Percentiles rank a stretch among this genome's conserved stretches.
Evolutionary conservation across 805 yeast genomes (phyloP).

Genomic region (Candida quercuum): DNA sequence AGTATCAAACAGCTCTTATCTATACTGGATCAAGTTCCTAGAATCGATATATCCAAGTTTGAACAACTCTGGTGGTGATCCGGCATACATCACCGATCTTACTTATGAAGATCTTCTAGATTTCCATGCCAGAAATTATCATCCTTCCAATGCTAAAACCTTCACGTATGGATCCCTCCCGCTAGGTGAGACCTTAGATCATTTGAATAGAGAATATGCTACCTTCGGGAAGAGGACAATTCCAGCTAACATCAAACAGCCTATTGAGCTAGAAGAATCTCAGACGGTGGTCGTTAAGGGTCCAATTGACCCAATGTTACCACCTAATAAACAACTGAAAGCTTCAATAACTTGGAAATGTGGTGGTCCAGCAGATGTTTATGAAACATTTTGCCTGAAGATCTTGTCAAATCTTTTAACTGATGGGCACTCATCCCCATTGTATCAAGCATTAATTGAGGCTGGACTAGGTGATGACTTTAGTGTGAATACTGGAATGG

Average conservation of each 20-base stretch:
- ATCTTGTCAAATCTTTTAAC: conserved; percentile 64
- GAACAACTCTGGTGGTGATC: conserved; percentile 94
- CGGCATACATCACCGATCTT: conserved; percentile 68
- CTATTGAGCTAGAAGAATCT: conserved; percentile 28
- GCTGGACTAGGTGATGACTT: conserved; percentile 81
- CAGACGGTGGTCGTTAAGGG: conserved; percentile 46
- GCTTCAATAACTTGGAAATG: conserved; percentile 85
- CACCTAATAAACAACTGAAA: conserved; percentile 64
- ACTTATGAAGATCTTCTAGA: conserved; percentile 69
- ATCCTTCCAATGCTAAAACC: conserved; percentile 84
- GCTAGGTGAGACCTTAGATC: conserved; percentile 51
- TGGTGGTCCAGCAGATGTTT: conserved; percentile 64
- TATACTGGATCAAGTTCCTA: conserved; percentile 78
- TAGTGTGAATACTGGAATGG: conserved; percentile 83
- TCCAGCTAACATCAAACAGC: conserved; percentile 24
- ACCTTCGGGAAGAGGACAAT: conserved; percentile 48
- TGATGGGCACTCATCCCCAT: conserved; percentile 90
- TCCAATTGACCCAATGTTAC: conserved; percentile 76
- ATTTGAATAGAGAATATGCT: conserved; percentile 44
- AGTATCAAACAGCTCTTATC: conserved; percentile 80
- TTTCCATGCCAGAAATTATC: conserved; percentile 74
- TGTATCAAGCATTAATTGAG: conserved; percentile 84
- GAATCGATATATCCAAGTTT: conserved; percentile 79
- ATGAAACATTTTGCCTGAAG: conserved; percentile 68
- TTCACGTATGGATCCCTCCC: conserved; percentile 85